Evolutionary conservation across 352 stramenopile species (phyloP), one percentile per base, ranked within the genome.

Genomic region (Phytophthora aleatoria): DNA sequence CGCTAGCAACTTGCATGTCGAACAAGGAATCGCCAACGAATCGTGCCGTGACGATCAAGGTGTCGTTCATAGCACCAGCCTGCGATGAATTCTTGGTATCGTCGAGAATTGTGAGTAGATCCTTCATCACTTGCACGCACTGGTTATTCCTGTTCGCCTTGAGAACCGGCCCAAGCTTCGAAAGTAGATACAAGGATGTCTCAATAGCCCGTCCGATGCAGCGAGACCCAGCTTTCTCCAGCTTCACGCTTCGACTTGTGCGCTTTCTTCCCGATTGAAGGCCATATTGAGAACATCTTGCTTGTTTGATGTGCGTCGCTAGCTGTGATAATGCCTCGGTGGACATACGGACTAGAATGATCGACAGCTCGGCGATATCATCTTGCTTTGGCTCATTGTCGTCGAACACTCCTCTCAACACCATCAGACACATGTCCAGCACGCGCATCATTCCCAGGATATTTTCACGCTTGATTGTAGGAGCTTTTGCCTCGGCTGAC

Each of bases 61-160:
- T 55, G 5, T 47, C 45, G 15, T 28, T 61, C 5, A 52, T 27
- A 11, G 71, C 52, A 31, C 24, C 50, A 42, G 2, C 42, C 20
- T 55, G 48, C 50, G 41, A 56, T 26, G 26, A 42, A 16, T 41
- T 41, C 41, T 36, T 36, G 15, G 50, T 52, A n/a, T 33, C 61
- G 8, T 60, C 56, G 8, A 81, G 10, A 10, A 89, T 51, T 1
- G 57, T 24, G 24, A 83, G 47, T 4, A 91, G 55, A 50, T 88
- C 73, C 28, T 84, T 78, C 42, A 90, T 61, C 24, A 68, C 53
- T 61, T 86, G 70, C 15, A 76, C 76, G 30, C 71, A 91, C 59
- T 86, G 78, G 45, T 89, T 90, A 41, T 63, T 76, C 27, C 59
- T 74, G 44, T 91, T 91, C 3, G 47, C 39, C 53, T 90, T 91